phyloP scores from a whole-genome alignment of 768 basidiomycete genomes.

The Omphalotus guepiniiformis region DNA sequence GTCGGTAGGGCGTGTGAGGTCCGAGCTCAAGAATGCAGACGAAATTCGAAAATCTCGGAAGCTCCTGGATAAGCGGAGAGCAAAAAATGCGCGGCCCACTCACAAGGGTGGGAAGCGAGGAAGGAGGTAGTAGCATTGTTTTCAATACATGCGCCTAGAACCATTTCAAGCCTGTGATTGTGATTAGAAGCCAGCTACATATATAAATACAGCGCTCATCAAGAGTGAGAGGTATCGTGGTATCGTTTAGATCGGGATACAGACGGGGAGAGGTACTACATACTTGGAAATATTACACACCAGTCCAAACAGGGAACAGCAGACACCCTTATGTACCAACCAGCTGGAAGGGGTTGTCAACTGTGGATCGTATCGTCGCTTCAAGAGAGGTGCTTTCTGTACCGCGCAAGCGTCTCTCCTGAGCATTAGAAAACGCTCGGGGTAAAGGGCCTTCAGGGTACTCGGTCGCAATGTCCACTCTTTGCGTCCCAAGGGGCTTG shows the following conservation, averaged over 20 bases:
- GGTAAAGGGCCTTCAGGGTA: slow-evolving; percentile 22
- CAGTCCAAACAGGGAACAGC: too few species aligned
- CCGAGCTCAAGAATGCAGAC: slow-evolving; percentile 81
- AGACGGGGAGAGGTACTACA: too few species aligned
- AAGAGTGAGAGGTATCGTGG: too few species aligned
- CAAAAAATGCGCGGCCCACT: slow-evolving; percentile 78
- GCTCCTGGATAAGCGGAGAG: slow-evolving; percentile 56
- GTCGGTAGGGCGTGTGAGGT: slow-evolving; percentile 61
- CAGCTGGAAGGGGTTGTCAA: slow-evolving; percentile 2
- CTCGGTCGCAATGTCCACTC: slow-evolving; percentile 24
- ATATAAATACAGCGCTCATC: too few species aligned
- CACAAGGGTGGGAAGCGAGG: slow-evolving; percentile 44
- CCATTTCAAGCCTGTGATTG: too few species aligned
- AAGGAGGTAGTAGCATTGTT: too few species aligned
- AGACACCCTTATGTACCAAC: too few species aligned
- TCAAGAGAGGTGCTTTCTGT: not conserved
- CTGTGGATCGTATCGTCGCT: not conserved
- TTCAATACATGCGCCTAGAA: too few species aligned
- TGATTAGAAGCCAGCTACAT: too few species aligned
- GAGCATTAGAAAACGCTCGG: slow-evolving; percentile 15
- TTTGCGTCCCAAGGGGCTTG: slow-evolving; percentile 17
- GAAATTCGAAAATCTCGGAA: slow-evolving; percentile 81
- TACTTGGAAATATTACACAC: too few species aligned
- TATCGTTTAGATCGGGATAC: too few species aligned
- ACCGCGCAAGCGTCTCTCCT: not conserved